These are phyloP conservation scores for Hymenoscyphus linearis DNA, from an alignment of 2,329 filamentous ascomycete genomes.

Conservation along the genomic window DNA sequence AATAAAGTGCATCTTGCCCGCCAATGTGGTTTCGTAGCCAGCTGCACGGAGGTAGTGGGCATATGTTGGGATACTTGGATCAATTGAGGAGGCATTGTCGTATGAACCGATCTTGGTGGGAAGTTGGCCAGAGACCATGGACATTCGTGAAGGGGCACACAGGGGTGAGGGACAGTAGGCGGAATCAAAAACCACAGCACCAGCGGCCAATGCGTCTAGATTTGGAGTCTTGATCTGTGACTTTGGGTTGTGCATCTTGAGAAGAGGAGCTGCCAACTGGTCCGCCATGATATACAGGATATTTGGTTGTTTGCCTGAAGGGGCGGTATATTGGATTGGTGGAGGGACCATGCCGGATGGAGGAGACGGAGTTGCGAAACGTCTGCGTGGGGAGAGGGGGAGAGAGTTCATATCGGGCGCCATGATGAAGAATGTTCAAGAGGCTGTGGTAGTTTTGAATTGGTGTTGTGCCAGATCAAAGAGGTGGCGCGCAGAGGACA, in stretches of 20 bases:
- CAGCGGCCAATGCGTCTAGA: constrained; percentile 74
- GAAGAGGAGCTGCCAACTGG: constrained; percentile 82
- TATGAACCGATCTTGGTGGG: constrained; percentile 89
- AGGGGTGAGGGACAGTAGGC: constrained; percentile 93
- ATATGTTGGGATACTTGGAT: constrained; percentile 82
- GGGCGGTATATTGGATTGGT: constrained; percentile 5
- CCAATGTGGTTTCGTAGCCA: constrained; percentile 85
- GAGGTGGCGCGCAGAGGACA: background rate
- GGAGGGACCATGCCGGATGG: constrained; percentile 24
- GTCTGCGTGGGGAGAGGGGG: constrained; percentile 45
- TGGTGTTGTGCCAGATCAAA: background rate
- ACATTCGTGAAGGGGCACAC: constrained; percentile 88
- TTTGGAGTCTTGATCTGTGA: constrained; percentile 92
- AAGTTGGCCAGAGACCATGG: constrained; percentile 87
- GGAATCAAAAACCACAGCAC: constrained; percentile 84
- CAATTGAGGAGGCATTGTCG: constrained; percentile 83
- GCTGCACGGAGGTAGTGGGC: constrained; percentile 82
- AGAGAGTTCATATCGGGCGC: constrained; percentile 71
- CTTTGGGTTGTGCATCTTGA: constrained; percentile 85
- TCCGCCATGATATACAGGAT: constrained; percentile 96
- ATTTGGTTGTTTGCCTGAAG: constrained; percentile 51
- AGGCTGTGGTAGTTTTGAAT: background rate
- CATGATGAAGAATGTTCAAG: constrained; percentile 40
- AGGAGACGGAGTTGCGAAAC: constrained; percentile 17
- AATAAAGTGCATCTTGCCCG: constrained; percentile 97